phyloP scores from a whole-genome alignment of 306 rosid genomes.

The Cyamopsis tetragonoloba region DNA sequence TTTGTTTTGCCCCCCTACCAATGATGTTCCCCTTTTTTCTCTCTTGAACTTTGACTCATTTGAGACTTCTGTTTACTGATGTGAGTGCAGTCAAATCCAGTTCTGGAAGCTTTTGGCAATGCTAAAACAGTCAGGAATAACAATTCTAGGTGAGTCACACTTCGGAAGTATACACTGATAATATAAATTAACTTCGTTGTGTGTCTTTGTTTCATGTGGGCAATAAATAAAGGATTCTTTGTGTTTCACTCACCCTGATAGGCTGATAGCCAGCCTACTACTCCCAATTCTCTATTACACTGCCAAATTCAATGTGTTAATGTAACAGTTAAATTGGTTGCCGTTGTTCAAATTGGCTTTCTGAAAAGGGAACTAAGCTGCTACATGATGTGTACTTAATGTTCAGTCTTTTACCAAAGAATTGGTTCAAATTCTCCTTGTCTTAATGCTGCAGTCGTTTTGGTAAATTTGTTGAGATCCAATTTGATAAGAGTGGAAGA shows the following conservation, averaged over 20 bases:
- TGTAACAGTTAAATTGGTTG: not conserved
- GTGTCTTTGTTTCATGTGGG: conserved; percentile 17
- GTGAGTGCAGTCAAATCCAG: conserved; percentile 92
- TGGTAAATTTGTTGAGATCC: conserved; percentile 98
- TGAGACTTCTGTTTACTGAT: conserved; percentile 22
- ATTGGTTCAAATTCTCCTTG: conserved; percentile 24
- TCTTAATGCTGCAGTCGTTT: conserved; percentile 70
- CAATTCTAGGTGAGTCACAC: conserved; percentile 81
- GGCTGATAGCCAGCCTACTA: not conserved
- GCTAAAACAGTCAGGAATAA: conserved; percentile 97
- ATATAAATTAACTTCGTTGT: not conserved
- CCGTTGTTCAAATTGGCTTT: conserved; percentile 7
- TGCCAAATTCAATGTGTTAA: conserved; percentile 6
- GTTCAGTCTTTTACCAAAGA: not conserved
- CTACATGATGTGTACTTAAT: not conserved
- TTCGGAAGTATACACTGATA: conserved; percentile 11
- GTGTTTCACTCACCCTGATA: conserved; percentile 9
- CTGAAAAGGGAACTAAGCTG: conserved; percentile 3
- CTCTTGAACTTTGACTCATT: conserved; percentile 18
- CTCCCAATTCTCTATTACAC: conserved; percentile 10
- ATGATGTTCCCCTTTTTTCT: not conserved
- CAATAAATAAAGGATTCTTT: not conserved
- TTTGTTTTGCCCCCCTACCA: not conserved
- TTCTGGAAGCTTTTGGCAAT: conserved; percentile 99
- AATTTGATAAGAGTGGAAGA: conserved; percentile 95